Evolutionary conservation across 495 filamentous ascomycete species (phyloP).

Genomic region (Talaromyces trachyspermus): DNA sequence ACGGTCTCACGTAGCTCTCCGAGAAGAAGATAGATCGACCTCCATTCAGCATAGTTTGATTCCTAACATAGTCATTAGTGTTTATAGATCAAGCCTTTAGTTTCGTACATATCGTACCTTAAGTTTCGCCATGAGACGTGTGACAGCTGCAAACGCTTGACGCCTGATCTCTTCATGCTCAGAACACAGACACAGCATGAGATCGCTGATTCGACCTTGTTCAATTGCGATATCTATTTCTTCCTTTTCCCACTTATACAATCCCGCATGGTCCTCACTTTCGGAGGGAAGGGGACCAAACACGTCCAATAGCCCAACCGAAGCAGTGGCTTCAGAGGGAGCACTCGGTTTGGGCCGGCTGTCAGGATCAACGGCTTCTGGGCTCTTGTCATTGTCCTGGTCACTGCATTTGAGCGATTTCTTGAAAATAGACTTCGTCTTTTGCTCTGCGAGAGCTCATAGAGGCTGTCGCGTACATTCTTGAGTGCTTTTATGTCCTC

Average conservation of each 20-base stretch:
- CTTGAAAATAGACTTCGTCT: constrained; percentile 31
- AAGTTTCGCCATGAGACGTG: constrained; percentile 57
- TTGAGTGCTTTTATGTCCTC: constrained; percentile 35
- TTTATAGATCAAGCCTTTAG: background rate
- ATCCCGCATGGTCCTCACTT: constrained; percentile 31
- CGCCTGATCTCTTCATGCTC: constrained; percentile 62
- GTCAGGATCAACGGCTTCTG: constrained; percentile 15
- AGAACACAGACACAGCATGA: constrained; percentile 71
- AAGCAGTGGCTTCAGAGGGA: constrained; percentile 3
- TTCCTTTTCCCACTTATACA: constrained; percentile 62
- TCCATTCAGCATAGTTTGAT: constrained; percentile 67
- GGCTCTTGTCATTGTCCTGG: constrained; percentile 15
- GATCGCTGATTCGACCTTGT: constrained; percentile 56
- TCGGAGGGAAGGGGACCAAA: constrained; percentile 35
- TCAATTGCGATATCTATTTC: constrained; percentile 67
- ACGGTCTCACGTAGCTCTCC: constrained; percentile 74
- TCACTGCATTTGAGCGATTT: constrained; percentile 32
- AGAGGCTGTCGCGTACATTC: constrained; percentile 31
- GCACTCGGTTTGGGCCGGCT: background rate
- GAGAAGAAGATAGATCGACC: constrained; percentile 65
- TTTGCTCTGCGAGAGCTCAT: constrained; percentile 30
- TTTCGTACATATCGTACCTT: constrained; percentile 33
- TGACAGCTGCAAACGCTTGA: constrained; percentile 63
- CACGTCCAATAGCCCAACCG: constrained; percentile 31
- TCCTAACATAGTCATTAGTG: constrained; percentile 25